phyloP scores from a whole-genome alignment of 179 eudicot genomes.

The Beta lomatogona region DNA sequence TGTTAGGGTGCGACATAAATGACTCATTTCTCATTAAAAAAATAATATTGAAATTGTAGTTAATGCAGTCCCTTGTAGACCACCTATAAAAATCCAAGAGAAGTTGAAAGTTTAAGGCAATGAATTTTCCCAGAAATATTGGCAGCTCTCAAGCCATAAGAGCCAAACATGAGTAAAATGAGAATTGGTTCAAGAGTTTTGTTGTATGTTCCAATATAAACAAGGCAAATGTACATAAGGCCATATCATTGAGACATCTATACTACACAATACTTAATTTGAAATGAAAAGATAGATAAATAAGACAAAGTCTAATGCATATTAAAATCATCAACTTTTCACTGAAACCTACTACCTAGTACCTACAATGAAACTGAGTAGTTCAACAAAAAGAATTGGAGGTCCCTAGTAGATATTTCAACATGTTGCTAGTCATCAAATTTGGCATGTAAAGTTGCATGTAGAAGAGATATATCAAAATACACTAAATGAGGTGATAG shows the following conservation, averaged over 20 bases:
- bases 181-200: not conserved
- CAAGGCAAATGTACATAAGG: not conserved
- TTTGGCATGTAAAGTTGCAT: not conserved
- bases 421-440: not conserved
- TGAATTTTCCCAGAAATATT: too few relatives aligned
- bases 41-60: too few relatives aligned
- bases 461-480: too few relatives aligned
- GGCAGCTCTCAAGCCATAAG: too few relatives aligned
- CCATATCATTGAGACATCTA: not conserved
- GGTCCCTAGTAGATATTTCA: not conserved
- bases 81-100: too few relatives aligned
- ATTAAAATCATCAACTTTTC: not conserved
- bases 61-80: too few relatives aligned
- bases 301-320: not conserved
- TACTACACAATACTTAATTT: not conserved
- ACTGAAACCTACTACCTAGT: not conserved
- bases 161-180: not conserved
- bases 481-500: not conserved
- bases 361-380: not conserved
- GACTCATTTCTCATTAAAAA: too few relatives aligned
- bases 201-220: not conserved
- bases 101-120: too few relatives aligned
- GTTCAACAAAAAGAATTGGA: not conserved
- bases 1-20: too few relatives aligned
- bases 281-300: not conserved